Percentiles rank a stretch among this genome's conserved stretches.
Evolutionary conservation across 257 asterid genomes (phyloP).

Genomic region (Ocimum tenuiflorum): DNA sequence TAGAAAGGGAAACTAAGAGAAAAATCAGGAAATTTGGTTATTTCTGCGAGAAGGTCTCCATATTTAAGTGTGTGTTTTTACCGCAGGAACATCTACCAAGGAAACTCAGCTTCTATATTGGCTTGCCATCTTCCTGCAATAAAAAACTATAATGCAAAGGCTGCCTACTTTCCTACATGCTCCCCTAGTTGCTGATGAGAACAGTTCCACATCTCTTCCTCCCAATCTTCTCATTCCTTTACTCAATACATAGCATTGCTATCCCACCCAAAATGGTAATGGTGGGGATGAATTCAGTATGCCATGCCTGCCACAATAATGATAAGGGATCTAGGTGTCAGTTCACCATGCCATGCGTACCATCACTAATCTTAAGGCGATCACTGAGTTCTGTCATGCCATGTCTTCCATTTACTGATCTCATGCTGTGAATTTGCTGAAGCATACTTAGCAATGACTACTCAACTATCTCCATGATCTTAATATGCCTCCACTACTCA

Average conservation of each 20-base stretch:
- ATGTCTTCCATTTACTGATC: slow-evolving; percentile 62
- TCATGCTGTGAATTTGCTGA: slow-evolving; percentile 77
- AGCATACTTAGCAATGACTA: slow-evolving; percentile 69
- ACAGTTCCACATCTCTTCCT: slow-evolving; percentile 52
- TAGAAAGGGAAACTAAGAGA: not conserved
- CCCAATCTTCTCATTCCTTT: slow-evolving; percentile 42
- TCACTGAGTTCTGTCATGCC: slow-evolving; percentile 71
- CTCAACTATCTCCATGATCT: slow-evolving; percentile 55
- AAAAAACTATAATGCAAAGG: slow-evolving; percentile 58
- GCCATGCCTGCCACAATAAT: slow-evolving; percentile 33
- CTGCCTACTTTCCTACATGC: slow-evolving; percentile 64
- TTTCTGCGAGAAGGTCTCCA: slow-evolving; percentile 28
- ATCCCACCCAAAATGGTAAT: slow-evolving; percentile 47
- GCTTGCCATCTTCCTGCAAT: slow-evolving; percentile 60
- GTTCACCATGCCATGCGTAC: slow-evolving; percentile 70
- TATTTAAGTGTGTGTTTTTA: slow-evolving; percentile 73
- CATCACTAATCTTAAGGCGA: slow-evolving; percentile 55
- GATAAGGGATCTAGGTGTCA: slow-evolving; percentile 38
- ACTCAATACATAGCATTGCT: slow-evolving; percentile 50
- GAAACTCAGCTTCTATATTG: slow-evolving; percentile 63
- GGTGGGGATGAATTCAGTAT: slow-evolving; percentile 37
- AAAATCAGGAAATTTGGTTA: slow-evolving; percentile 20
- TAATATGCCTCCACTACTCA: slow-evolving; percentile 53
- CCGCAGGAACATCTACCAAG: slow-evolving; percentile 68
- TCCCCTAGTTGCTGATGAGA: slow-evolving; percentile 59